Evolutionary conservation across 768 basidiomycete genomes (phyloP).

Genomic region (Suillus sp.): DNA sequence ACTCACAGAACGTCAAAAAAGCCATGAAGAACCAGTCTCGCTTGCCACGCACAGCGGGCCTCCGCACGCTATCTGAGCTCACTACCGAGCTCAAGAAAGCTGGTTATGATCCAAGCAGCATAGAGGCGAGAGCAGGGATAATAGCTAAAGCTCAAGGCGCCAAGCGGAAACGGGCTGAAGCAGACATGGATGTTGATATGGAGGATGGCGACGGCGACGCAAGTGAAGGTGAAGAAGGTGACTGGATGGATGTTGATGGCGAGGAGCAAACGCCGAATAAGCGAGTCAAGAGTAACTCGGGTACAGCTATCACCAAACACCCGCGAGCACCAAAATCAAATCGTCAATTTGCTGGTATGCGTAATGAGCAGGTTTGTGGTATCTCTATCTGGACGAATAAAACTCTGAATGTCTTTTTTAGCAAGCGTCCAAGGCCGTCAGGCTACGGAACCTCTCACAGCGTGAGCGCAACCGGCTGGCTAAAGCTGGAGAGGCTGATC

Average conservation of each 20-base stretch:
- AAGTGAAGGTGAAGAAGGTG: constrained; percentile 45
- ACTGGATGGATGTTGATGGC: constrained; percentile 56
- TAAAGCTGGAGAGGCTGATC: constrained; percentile 89
- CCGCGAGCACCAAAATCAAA: constrained; percentile 67
- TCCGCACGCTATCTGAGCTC: constrained; percentile 71
- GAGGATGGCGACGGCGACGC: constrained; percentile 36
- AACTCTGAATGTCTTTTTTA: constrained; percentile 30
- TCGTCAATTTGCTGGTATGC: constrained; percentile 77
- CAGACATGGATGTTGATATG: constrained; percentile 60
- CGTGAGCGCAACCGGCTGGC: constrained; percentile 85
- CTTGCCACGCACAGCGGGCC: constrained; percentile 73
- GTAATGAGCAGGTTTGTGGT: constrained; percentile 64
- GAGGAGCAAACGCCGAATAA: constrained; percentile 57
- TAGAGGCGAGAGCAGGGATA: constrained; percentile 86
- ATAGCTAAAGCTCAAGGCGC: constrained; percentile 73
- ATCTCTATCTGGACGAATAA: constrained; percentile 8
- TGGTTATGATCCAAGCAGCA: constrained; percentile 84
- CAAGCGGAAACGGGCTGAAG: constrained; percentile 62
- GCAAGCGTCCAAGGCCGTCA: constrained; percentile 81
- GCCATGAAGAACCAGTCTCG: constrained; percentile 82
- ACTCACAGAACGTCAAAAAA: constrained; percentile 80
- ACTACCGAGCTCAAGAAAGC: constrained; percentile 81
- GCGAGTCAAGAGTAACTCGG: constrained; percentile 62
- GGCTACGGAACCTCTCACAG: constrained; percentile 85
- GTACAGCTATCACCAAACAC: constrained; percentile 50